These are phyloP conservation scores for Sclerotinia subarctica DNA, from an alignment of 2,329 filamentous ascomycete species.

Conservation along the genomic window DNA sequence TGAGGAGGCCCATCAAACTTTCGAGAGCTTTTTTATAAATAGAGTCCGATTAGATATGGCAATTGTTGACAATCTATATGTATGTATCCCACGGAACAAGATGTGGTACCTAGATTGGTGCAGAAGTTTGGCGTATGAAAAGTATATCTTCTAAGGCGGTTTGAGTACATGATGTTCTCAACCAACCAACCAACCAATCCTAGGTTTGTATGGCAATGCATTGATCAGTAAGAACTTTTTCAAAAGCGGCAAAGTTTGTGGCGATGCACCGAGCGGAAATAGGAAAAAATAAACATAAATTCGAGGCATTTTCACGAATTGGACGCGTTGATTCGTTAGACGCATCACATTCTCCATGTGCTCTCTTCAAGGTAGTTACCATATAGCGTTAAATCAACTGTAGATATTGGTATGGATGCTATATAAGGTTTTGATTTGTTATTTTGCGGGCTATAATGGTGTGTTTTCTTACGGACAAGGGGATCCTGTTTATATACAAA, in stretches of 20 bases:
- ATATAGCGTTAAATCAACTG: not conserved
- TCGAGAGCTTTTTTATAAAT: not conserved
- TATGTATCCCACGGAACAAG: not conserved
- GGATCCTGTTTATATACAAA: not conserved
- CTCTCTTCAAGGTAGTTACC: not conserved
- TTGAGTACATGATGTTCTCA: not conserved
- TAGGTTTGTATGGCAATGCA: not conserved
- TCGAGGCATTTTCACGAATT: slow-evolving; percentile 1
- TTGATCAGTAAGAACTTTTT: not conserved
- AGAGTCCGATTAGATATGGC: not conserved
- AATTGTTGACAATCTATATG: not conserved
- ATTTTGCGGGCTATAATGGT: not conserved
- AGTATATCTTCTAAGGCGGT: too few relatives aligned
- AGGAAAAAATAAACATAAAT: too few relatives aligned
- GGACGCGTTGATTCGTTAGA: slow-evolving; percentile 9
- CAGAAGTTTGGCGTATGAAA: not conserved
- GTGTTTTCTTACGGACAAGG: not conserved
- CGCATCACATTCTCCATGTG: not conserved
- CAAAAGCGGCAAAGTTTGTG: not conserved
- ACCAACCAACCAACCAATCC: not conserved
- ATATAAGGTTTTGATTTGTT: not conserved
- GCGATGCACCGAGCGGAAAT: not conserved
- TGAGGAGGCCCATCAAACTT: not conserved
- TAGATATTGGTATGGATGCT: not conserved
- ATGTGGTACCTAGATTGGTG: not conserved